These are phyloP conservation scores for Aspergillus sp. DNA, from an alignment of 2,329 filamentous ascomycete genomes.

Conservation along the genomic window DNA sequence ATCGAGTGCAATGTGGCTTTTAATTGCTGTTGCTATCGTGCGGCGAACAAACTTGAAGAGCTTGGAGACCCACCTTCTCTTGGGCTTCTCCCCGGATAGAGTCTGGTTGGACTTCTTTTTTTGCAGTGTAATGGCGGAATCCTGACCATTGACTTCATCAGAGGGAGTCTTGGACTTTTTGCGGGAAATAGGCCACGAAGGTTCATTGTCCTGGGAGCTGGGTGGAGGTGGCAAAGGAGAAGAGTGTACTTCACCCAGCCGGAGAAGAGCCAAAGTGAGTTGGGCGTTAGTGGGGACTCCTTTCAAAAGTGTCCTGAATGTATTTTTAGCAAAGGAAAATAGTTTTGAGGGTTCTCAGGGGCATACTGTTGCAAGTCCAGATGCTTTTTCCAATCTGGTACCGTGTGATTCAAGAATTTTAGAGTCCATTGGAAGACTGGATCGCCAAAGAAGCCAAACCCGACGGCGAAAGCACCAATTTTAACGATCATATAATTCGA, in stretches of 20 bases:
- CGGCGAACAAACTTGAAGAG: slow-evolving; percentile 59
- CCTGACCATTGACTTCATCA: slow-evolving; percentile 54
- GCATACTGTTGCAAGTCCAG: slow-evolving; percentile 59
- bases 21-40: slow-evolving; percentile 61
- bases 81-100: slow-evolving; percentile 4
- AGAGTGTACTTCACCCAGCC: slow-evolving; percentile 73
- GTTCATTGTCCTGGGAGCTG: slow-evolving; percentile 28
- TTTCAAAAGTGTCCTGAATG: slow-evolving; percentile 56
- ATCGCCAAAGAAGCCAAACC: slow-evolving; percentile 71
- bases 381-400: slow-evolving; percentile 67
- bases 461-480: slow-evolving; percentile 55
- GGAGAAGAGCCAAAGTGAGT: slow-evolving; percentile 69
- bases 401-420: slow-evolving; percentile 38
- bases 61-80: slow-evolving; percentile 36
- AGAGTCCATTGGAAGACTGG: slow-evolving; percentile 58
- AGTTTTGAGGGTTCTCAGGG: no score
- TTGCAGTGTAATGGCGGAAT: slow-evolving; percentile 32
- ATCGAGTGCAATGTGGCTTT: slow-evolving; percentile 64
- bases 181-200: slow-evolving; percentile 17
- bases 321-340: slow-evolving; percentile 6
- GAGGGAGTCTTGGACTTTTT: slow-evolving; percentile 45
- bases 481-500: slow-evolving; percentile 59
- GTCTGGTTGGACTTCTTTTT: slow-evolving; percentile 1
- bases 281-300: slow-evolving; percentile 82
- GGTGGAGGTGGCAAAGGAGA: slow-evolving; percentile 64